Conservation (phyloP, 192 early-diverging fungal species). For the Chytriomyces hyalinus region DNA sequence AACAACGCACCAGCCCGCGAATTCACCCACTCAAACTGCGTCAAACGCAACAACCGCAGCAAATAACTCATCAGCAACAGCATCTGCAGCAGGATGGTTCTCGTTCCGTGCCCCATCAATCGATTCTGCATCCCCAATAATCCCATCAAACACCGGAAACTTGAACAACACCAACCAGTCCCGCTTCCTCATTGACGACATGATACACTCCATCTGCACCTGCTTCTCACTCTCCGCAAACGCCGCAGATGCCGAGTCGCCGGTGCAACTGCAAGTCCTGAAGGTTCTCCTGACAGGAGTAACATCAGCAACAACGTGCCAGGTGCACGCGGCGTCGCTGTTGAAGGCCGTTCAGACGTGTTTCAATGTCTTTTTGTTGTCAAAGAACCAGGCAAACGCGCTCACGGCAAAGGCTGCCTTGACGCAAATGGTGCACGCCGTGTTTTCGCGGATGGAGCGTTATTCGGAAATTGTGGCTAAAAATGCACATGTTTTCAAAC, state of each 20-base stretch:
- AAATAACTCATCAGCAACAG: not conserved
- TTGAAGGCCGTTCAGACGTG: conserved; percentile 57
- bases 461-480: conserved; percentile 49
- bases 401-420: conserved; percentile 62
- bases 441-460: conserved; percentile 65
- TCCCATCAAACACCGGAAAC: conserved; percentile 12
- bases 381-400: conserved; percentile 45
- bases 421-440: conserved; percentile 64
- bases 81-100: not conserved
- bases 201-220: conserved; percentile 56
- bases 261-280: conserved; percentile 62
- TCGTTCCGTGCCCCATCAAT: not conserved
- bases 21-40: not conserved
- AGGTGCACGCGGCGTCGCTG: conserved; percentile 52
- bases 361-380: conserved; percentile 57
- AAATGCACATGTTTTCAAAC: conserved; percentile 28
- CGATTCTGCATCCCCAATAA: not conserved
- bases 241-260: conserved; percentile 45
- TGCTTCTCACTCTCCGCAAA: conserved; percentile 35
- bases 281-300: conserved; percentile 62
- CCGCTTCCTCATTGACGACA: conserved; percentile 63
- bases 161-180: conserved; percentile 20
- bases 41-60: conserved; percentile 28
- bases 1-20: not conserved
- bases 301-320: conserved; percentile 47